These are phyloP conservation scores for Beta vulgaris DNA, from an alignment of 148 eudicot genomes.

Conservation along the genomic window DNA sequence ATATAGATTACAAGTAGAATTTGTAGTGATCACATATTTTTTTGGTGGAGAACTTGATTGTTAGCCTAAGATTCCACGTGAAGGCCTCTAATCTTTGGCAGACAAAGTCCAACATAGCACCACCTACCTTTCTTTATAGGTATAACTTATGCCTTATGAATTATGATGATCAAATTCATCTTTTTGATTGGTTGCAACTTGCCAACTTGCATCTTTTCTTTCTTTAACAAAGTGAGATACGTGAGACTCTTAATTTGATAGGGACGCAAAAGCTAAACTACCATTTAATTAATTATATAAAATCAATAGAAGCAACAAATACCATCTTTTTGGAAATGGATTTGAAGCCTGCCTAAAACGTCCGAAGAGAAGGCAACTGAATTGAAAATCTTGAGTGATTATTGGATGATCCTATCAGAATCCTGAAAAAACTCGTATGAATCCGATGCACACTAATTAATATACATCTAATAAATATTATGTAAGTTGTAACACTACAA, in stretches of 20 bases:
- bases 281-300: not conserved
- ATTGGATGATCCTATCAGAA: no score
- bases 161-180: not conserved
- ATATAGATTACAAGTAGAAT: not conserved
- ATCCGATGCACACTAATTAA: no score
- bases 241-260: conserved; percentile 9
- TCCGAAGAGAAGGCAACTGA: no score
- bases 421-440: no score
- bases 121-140: not conserved
- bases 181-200: conserved; percentile 16
- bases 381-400: no score
- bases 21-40: not conserved
- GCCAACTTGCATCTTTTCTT: conserved; percentile 12
- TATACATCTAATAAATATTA: no score
- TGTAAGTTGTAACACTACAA: no score
- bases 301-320: not conserved
- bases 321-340: not conserved
- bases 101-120: conserved; percentile 5
- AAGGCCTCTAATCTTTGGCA: not conserved
- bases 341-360: no score
- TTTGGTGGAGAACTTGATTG: not conserved
- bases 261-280: not conserved
- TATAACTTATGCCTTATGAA: no score
- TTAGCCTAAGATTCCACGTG: conserved; percentile 10
- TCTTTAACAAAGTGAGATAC: not conserved